A percentile compares a stretch with the other conserved stretches of the same genome.
Evolutionary conservation across 108 stramenopile species (phyloP).

Genomic region (Aurantiochytrium sp.): DNA sequence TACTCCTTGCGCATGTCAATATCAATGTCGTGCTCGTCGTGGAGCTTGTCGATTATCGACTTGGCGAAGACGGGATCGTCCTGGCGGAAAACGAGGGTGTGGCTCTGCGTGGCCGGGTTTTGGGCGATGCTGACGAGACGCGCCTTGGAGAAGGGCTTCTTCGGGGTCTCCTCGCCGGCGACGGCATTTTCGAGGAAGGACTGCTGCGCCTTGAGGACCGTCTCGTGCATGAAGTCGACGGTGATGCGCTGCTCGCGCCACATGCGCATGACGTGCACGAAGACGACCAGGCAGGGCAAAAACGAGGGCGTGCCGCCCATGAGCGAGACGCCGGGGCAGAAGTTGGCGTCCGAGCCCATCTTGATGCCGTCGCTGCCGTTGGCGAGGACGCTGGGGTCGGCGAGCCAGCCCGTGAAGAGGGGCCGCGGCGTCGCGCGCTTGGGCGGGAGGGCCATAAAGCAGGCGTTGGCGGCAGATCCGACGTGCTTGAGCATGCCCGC

Average conservation of each 20-base stretch:
- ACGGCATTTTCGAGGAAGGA: neutral
- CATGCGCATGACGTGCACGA: conserved; percentile 37
- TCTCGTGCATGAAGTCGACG: neutral
- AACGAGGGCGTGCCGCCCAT: conserved; percentile 35
- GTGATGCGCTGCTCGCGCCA: conserved; percentile 33
- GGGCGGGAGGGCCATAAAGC: conserved; percentile 23
- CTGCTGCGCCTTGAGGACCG: conserved; percentile 2
- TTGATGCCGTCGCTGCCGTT: conserved; percentile 31
- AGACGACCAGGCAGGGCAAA: conserved; percentile 27
- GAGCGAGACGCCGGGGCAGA: neutral
- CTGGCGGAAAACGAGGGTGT: conserved; percentile 26
- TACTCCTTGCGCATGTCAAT: conserved; percentile 28
- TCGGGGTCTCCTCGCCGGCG: neutral
- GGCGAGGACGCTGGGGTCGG: conserved; percentile 26
- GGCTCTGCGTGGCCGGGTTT: neutral
- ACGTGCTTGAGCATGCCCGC: conserved; percentile 41
- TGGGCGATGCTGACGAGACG: neutral
- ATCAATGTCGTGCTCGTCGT: conserved; percentile 1
- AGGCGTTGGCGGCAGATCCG: conserved; percentile 26
- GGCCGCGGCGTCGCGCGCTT: neutral
- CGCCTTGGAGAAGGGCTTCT: neutral
- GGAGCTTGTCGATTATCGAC: conserved; percentile 4
- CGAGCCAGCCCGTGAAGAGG: conserved; percentile 39
- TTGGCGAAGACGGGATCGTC: neutral
- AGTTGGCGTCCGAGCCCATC: conserved; percentile 25